Base-by-base conservation (phyloP, 2,329 filamentous ascomycete genomes). In the Dothiorella sarmentorum region DNA sequence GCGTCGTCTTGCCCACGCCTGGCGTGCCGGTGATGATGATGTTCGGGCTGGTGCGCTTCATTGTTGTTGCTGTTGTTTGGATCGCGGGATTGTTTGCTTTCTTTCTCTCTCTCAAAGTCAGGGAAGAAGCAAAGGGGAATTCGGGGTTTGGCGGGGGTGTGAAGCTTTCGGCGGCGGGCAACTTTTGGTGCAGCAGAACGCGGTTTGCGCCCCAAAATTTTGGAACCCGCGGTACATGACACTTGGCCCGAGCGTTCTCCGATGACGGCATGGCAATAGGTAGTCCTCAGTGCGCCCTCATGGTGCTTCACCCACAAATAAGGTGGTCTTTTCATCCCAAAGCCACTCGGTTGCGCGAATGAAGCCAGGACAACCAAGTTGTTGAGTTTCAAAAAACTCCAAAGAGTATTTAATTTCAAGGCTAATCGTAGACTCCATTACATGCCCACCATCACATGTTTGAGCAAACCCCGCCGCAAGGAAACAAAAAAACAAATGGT, bases 11-110 rank as follows among this genome's bases (percentile, higher is more conserved):
- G 69, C 94, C 94, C 26, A 95, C 91, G 58, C 94, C 94, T 0
- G 94, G 94, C 18, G 94, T 99, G 63, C 94, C 94, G 38, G 94
- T 97, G 64, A 99, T 82, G 65, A 99, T 88, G 68, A 99, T 91
- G 74, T 97, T 99, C 27, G 94, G 94, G 62, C 71, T 69, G 59
- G 71, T 72, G 59, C 77, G 56, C 35, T 59, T 52, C 56, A 59
- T 58, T 7, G 33, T 38, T 31, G 4, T 15, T 27, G 4, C 13
- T 18, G 13, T 35, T 13, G 7, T 33, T 13, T 15, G 29, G 10
- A 13, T 31, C 29, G 29, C 9, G 1, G 29, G 29, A 13, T 3
- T 31, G 29, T 6, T 31, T n/a, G n/a, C n/a, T n/a, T n/a, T n/a
- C n/a, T n/a, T n/a, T n/a, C n/a, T n/a, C n/a, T n/a, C n/a, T n/a